Percentiles rank a stretch among this genome's conserved stretches.
Conservation (phyloP, 176 grass and related monocot species). For the Oryza meyeriana region DNA sequence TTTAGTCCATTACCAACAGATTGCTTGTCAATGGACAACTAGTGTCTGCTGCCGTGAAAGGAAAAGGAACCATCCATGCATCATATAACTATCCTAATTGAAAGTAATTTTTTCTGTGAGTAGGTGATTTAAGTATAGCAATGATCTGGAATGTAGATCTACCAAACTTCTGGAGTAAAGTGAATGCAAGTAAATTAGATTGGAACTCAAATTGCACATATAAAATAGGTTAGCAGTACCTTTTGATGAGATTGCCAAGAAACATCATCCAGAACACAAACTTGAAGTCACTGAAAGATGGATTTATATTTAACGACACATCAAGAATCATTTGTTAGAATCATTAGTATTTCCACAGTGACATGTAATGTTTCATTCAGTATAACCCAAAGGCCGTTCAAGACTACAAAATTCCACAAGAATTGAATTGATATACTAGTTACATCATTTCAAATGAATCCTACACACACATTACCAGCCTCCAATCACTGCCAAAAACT, state of each 20-base stretch:
- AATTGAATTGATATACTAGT: conserved; percentile 47
- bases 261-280: background rate
- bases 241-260: background rate
- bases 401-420: conserved; percentile 26
- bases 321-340: conserved; percentile 18
- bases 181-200: conserved; percentile 17
- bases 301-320: background rate
- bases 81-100: background rate
- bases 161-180: background rate
- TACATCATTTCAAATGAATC: conserved; percentile 50
- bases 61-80: background rate
- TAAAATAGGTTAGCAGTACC: background rate
- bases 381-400: conserved; percentile 20
- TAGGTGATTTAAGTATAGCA: background rate
- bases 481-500: background rate
- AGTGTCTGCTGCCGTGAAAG: conserved; percentile 8
- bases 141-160: background rate
- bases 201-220: background rate
- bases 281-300: background rate
- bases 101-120: background rate
- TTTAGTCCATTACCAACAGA: conserved; percentile 7
- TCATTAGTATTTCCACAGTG: background rate
- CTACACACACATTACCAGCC: conserved; percentile 34
- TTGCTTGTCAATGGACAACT: conserved; percentile 7
- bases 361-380: conserved; percentile 23